These are phyloP conservation scores for Globisporangium canariense DNA, from an alignment of 352 stramenopile genomes.

Conservation along the genomic window DNA sequence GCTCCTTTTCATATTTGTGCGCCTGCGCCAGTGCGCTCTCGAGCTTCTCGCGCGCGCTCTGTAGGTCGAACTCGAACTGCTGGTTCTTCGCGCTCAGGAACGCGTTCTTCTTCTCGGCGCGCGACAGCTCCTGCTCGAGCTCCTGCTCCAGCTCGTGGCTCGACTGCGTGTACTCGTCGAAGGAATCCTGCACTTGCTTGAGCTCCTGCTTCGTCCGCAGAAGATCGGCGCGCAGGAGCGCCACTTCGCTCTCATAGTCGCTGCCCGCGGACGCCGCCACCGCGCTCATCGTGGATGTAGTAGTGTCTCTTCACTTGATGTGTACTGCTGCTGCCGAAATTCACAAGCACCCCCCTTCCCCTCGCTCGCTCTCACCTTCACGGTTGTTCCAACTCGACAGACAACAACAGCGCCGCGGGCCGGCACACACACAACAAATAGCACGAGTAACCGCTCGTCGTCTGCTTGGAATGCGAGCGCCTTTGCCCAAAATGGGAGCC, in stretches of 20 bases:
- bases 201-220: slow-evolving; percentile 56
- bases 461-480: too few species aligned
- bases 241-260: slow-evolving; percentile 10
- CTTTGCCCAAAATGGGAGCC: too few species aligned
- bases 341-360: too few species aligned
- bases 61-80: slow-evolving; percentile 52
- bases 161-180: slow-evolving; percentile 82
- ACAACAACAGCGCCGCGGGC: too few species aligned
- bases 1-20: slow-evolving; percentile 51
- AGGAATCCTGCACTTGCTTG: slow-evolving; percentile 65
- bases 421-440: too few species aligned
- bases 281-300: slow-evolving; percentile 3
- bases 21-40: slow-evolving; percentile 52
- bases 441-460: too few species aligned
- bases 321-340: too few species aligned
- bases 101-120: slow-evolving; percentile 48
- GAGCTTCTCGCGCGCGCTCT: slow-evolving; percentile 42
- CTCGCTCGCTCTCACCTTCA: too few species aligned
- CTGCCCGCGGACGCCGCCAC: not conserved
- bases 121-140: slow-evolving; percentile 69
- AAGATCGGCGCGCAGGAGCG: slow-evolving; percentile 43
- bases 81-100: slow-evolving; percentile 44
- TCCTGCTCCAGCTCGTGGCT: slow-evolving; percentile 78
- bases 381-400: too few species aligned
- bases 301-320: not conserved